Evolutionary conservation across 306 rosid species (phyloP), one percentile per base, ranked within the genome.

Genomic region (Crotalaria pallida): DNA sequence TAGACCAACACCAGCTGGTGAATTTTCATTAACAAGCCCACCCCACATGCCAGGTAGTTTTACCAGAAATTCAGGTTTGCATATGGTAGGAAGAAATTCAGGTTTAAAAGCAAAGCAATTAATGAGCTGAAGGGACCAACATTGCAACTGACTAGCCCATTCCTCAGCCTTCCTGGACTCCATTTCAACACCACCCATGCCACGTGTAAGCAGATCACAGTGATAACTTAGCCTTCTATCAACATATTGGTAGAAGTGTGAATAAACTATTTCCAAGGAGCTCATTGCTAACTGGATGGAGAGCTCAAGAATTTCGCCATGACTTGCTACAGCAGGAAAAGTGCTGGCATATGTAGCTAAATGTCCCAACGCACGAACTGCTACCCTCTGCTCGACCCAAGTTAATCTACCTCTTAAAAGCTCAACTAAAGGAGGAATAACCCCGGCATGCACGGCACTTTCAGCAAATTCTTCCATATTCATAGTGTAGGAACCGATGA

Each of bases 121-220:
- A 67, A 95, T 91, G 45, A 95, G 96, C 86, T 95, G 99, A 72
- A 95, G 88, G 48, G 99, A 95, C 99, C 99, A 95, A 73, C 99
- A 95, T 72, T 95, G 99, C 77, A 95, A 74, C 82, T 95, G 99
- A 61, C 99, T 95, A 31, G 99, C 99, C 99, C 99, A 95, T 81
- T 95, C 99, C 80, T 95, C 99, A 3, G 99, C 96, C 85, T 95
- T 95, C 84, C 99, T 86, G 27, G 97, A 91, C 79, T 95, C 99
- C 99, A 95, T 95, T 75, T 95, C 99, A 58, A 87, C 99, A 38
- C 99, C 99, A 7, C 99, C 99, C 99, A 95, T 95, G 67, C 97
- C 99, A 5, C 97, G 97, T 19, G 99, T 95, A 72, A 95, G 97
- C 68, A 95, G 75, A 84, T 95, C 99, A 58, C 99, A 89, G 71